Evolutionary conservation across 352 stramenopile genomes (phyloP).

Genomic region (Phytophthora cryptogea): DNA sequence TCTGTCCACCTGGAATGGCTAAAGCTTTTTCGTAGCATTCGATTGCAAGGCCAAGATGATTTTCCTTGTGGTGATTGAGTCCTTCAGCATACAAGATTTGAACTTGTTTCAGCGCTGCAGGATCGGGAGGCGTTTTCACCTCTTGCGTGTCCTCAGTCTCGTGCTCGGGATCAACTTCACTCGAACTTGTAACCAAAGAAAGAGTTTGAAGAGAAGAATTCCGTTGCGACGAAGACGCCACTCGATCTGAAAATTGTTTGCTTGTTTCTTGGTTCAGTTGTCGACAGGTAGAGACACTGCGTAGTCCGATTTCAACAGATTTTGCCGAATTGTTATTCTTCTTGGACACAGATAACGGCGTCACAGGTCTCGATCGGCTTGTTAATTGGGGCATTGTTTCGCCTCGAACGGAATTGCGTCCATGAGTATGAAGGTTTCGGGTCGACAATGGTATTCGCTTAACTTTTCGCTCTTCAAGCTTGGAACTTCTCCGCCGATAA

Average conservation of each 20-base stretch:
- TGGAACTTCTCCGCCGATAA: not conserved
- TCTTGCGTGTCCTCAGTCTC: conserved; percentile 1
- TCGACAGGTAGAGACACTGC: not conserved
- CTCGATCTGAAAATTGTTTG: conserved; percentile 7
- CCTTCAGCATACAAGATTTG: conserved; percentile 66
- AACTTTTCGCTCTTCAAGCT: not conserved
- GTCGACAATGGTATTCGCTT: conserved; percentile 8
- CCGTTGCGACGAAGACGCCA: not conserved
- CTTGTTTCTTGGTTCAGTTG: not conserved
- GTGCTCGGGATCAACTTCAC: conserved; percentile 4
- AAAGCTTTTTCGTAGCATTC: conserved; percentile 60
- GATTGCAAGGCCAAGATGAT: conserved; percentile 49
- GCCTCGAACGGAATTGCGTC: not conserved
- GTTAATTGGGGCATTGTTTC: not conserved
- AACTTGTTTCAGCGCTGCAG: conserved; percentile 39
- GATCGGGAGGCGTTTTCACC: conserved; percentile 8
- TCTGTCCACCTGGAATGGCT: conserved; percentile 30
- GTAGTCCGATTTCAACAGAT: not conserved
- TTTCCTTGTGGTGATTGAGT: conserved; percentile 57
- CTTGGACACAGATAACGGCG: not conserved
- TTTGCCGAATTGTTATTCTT: not conserved
- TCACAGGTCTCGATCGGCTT: conserved; percentile 6
- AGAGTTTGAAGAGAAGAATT: not conserved
- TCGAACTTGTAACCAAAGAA: not conserved
- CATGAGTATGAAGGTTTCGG: conserved; percentile 12